Evolutionary conservation across 73 alveolate genomes (phyloP).

Genomic region (Effrenium voratum): DNA sequence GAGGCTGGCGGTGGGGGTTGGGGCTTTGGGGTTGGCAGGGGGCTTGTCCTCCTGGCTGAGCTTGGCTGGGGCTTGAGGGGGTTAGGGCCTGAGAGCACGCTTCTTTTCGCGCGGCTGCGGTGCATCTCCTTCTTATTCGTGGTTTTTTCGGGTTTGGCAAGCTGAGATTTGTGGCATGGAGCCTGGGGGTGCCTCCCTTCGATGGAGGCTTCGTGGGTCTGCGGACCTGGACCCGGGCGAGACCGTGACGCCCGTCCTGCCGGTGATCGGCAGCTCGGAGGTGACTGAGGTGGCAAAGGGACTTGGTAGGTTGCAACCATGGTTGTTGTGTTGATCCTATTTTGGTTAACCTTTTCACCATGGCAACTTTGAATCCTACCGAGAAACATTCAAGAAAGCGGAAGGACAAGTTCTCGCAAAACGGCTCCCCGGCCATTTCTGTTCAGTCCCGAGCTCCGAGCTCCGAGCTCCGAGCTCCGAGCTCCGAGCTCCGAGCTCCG

Average conservation of each 20-base stretch:
- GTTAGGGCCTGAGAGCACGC: neutral
- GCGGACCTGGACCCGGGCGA: constrained; percentile 49
- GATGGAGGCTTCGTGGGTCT: constrained; percentile 53
- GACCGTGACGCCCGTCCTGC: constrained; percentile 50
- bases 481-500: no score
- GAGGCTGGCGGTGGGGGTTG: neutral
- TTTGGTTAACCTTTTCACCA: no score
- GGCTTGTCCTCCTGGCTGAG: neutral
- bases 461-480: no score
- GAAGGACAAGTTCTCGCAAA: no score
- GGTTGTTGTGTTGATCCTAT: no score
- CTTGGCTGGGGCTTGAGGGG: neutral
- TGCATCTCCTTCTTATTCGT: neutral
- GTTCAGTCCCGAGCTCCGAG: no score
- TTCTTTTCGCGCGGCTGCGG: neutral
- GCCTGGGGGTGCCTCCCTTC: neutral
- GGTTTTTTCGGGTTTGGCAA: neutral
- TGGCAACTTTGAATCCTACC: no score
- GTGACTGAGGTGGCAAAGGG: neutral
- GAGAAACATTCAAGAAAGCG: no score
- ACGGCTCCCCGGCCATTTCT: no score
- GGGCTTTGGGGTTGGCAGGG: neutral
- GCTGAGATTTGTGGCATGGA: neutral
- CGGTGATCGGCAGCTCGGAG: constrained; percentile 44
- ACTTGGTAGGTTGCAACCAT: no score